Evolutionary conservation across 768 basidiomycete species (phyloP).

Genomic region (Termitomyces heimii): DNA sequence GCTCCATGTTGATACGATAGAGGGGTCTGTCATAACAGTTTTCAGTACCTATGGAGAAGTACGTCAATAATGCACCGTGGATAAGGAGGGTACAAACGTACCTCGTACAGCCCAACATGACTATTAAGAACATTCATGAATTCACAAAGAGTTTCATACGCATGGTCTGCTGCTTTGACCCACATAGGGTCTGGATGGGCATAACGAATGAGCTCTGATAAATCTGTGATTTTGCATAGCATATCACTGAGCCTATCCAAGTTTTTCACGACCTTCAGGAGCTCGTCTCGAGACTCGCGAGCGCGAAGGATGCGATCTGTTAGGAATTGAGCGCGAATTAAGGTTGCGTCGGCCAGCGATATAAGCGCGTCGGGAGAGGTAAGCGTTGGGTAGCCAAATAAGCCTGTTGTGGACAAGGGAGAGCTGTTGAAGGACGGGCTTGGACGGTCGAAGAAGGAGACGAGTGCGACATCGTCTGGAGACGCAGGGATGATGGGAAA

Average conservation of each 20-base stretch:
- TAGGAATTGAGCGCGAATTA: slow-evolving; percentile 73
- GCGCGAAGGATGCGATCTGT: slow-evolving; percentile 81
- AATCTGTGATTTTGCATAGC: slow-evolving; percentile 93
- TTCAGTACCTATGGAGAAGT: slow-evolving; percentile 53
- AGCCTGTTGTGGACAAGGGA: slow-evolving; percentile 57
- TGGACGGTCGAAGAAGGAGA: slow-evolving; percentile 70
- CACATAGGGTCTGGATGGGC: slow-evolving; percentile 85
- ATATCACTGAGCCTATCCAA: slow-evolving; percentile 94
- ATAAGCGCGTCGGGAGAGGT: slow-evolving; percentile 64
- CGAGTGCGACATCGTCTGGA: slow-evolving; percentile 58
- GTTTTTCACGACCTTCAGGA: slow-evolving; percentile 89
- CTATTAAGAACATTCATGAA: slow-evolving; percentile 98
- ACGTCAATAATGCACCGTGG: slow-evolving; percentile 13
- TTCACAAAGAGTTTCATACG: slow-evolving; percentile 90
- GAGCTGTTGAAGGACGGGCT: slow-evolving; percentile 29
- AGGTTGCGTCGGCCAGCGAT: slow-evolving; percentile 71
- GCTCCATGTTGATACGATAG: slow-evolving; percentile 58
- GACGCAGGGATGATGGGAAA: slow-evolving; percentile 52
- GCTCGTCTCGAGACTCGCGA: slow-evolving; percentile 64
- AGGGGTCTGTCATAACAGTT: slow-evolving; percentile 60
- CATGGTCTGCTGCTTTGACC: slow-evolving; percentile 78
- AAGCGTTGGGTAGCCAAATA: slow-evolving; percentile 79
- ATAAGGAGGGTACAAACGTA: slow-evolving; percentile 31
- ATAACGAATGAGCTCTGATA: slow-evolving; percentile 90
- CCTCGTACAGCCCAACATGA: slow-evolving; percentile 84